These are phyloP conservation scores for Chaetoceros muelleri DNA, from an alignment of 108 stramenopile species.

Conservation along the genomic window DNA sequence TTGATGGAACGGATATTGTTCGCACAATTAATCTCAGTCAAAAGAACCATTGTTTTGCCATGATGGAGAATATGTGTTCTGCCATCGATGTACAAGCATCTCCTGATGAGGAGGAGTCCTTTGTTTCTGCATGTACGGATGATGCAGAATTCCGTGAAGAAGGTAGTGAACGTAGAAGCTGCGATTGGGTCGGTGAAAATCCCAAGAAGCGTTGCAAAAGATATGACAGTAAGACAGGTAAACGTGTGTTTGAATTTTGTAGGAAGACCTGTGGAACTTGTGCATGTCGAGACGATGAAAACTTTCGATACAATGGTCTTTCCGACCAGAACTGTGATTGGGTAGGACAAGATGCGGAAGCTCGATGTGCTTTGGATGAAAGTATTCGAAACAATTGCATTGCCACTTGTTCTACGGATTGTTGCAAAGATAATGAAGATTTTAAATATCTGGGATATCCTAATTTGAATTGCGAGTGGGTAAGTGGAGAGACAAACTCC, in stretches of 20 bases:
- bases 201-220: not conserved
- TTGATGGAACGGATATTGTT: too few species aligned
- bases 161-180: not conserved
- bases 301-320: not conserved
- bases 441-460: too few species aligned
- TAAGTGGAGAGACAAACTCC: too few species aligned
- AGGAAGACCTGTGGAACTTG: not conserved
- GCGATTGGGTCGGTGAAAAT: not conserved
- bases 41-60: too few species aligned
- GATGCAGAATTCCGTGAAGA: not conserved
- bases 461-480: too few species aligned
- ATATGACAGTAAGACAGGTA: not conserved
- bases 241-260: not conserved
- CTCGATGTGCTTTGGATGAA: not conserved
- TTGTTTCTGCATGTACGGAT: not conserved
- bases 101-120: too few species aligned
- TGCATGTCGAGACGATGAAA: not conserved
- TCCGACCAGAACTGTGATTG: not conserved
- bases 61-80: too few species aligned
- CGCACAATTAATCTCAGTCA: too few species aligned
- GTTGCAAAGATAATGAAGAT: conserved; percentile 1
- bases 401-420: not conserved
- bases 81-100: too few species aligned
- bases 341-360: not conserved
- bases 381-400: not conserved